Conservation (phyloP, 768 basidiomycete species). For the Boletus patriciae region DNA sequence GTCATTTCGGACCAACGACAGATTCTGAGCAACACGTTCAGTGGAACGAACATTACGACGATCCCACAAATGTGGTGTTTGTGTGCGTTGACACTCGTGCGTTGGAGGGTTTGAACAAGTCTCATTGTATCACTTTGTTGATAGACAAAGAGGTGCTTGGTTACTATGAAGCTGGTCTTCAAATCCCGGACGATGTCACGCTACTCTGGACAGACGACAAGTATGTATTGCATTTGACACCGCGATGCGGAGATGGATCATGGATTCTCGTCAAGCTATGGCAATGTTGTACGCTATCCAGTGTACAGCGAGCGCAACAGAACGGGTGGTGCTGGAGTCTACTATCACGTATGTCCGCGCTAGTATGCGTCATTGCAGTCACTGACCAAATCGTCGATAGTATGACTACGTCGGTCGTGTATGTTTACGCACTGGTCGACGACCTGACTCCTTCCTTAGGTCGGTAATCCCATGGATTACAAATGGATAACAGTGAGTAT, state of each 20-base stretch:
- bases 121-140: not conserved
- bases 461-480: not conserved
- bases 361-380: not conserved
- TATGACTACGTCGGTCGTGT: not conserved
- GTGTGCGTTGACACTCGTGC: not conserved
- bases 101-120: not conserved
- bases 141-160: not conserved
- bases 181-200: not conserved
- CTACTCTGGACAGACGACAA: constrained; percentile 1
- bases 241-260: not conserved
- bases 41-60: not conserved
- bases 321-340: constrained; percentile 5
- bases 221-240: not conserved
- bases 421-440: not conserved
- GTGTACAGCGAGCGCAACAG: not conserved
- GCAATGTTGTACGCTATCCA: not conserved
- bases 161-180: not conserved
- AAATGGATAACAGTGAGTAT: not conserved
- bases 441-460: not conserved
- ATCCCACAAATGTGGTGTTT: not conserved
- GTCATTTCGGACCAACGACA: not conserved
- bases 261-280: not conserved
- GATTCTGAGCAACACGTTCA: not conserved
- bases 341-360: not conserved
- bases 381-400: not conserved